Evolutionary conservation across 2,329 filamentous ascomycete genomes (phyloP).

Genomic region (Dactylellina haptotyla): DNA sequence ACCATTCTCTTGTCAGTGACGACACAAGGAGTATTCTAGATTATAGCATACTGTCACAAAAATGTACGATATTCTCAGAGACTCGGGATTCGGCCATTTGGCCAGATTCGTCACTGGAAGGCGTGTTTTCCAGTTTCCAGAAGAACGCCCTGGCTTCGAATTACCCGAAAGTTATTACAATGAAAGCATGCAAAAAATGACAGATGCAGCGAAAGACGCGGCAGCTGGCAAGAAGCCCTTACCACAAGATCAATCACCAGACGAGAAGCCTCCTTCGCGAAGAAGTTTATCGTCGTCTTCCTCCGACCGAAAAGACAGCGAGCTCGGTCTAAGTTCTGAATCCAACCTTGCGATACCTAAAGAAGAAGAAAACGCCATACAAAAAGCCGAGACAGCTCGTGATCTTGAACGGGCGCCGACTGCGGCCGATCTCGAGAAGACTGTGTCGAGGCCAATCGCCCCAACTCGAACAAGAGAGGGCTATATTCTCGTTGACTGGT

Average conservation of each 20-base stretch:
- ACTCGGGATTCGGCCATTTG: constrained; percentile 70
- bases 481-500: constrained; percentile 67
- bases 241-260: constrained; percentile 9
- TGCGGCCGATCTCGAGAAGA: constrained; percentile 62
- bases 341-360: constrained; percentile 54
- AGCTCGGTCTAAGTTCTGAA: neutral
- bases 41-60: neutral
- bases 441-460: constrained; percentile 65
- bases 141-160: constrained; percentile 69
- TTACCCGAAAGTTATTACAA: constrained; percentile 30
- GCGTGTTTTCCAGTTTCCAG: constrained; percentile 69
- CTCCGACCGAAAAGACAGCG: neutral
- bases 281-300: constrained; percentile 43
- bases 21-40: neutral
- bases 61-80: constrained; percentile 62
- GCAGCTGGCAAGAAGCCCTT: constrained; percentile 28
- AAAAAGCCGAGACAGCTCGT: constrained; percentile 60
- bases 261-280: constrained; percentile 48
- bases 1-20: neutral
- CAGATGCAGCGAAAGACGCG: constrained; percentile 20
- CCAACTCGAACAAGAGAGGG: constrained; percentile 66
- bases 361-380: constrained; percentile 32
- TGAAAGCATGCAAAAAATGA: constrained; percentile 49
- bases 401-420: constrained; percentile 62
- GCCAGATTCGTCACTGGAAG: constrained; percentile 68